These are phyloP conservation scores for Erythrophleum fordii DNA, from an alignment of 306 rosid genomes.

Conservation along the genomic window DNA sequence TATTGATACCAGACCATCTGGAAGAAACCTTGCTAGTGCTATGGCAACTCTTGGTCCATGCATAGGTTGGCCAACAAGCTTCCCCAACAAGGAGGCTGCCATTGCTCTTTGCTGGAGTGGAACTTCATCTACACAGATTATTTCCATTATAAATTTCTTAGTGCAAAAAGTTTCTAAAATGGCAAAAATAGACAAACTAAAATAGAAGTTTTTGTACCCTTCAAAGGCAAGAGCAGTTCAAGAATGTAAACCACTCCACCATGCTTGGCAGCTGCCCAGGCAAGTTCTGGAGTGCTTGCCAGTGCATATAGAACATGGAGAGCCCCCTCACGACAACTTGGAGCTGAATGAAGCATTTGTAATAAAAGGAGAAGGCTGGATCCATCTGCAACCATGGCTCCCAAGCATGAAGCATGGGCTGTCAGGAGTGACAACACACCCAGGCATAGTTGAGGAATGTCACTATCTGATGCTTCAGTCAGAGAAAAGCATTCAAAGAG, in stretches of 20 bases:
- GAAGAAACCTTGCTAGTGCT: constrained; percentile 93
- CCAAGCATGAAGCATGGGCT: constrained; percentile 95
- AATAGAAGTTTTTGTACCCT: constrained; percentile 55
- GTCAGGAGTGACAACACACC: constrained; percentile 91
- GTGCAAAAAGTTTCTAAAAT: constrained; percentile 19
- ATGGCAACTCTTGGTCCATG: constrained; percentile 99
- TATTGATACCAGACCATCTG: constrained; percentile 94
- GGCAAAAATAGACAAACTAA: constrained; percentile 23
- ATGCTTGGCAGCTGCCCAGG: constrained; percentile 99
- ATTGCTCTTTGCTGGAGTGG: constrained; percentile 96
- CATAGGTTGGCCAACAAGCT: constrained; percentile 98
- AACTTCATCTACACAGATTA: constrained; percentile 73
- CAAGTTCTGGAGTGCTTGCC: constrained; percentile 94
- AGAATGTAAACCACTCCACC: constrained; percentile 99
- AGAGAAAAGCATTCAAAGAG: constrained; percentile 97
- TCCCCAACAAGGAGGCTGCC: constrained; percentile 95
- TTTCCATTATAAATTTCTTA: constrained; percentile 29
- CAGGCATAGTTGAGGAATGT: constrained; percentile 94
- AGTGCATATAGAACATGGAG: constrained; percentile 98
- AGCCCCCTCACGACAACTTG: constrained; percentile 96
- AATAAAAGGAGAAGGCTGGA: constrained; percentile 91
- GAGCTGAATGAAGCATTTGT: constrained; percentile 94
- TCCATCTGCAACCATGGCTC: constrained; percentile 99
- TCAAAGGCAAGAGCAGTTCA: constrained; percentile 91
- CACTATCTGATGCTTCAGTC: constrained; percentile 75